These are phyloP conservation scores for Talaromyces funiculosus DNA, from an alignment of 2,329 filamentous ascomycete species.

Conservation along the genomic window DNA sequence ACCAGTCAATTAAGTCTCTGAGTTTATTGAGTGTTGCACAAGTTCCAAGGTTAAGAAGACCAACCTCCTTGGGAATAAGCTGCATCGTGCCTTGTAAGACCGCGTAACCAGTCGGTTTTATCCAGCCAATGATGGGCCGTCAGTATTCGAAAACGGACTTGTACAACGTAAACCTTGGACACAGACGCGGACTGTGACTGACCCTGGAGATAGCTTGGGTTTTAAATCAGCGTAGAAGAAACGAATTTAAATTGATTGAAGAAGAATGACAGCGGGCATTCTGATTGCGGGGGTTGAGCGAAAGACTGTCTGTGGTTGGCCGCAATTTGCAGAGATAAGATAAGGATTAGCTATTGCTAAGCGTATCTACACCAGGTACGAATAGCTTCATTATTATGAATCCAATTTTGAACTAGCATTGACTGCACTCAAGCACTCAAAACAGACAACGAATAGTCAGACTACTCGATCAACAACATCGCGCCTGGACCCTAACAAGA, in stretches of 20 bases:
- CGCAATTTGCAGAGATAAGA: slow-evolving; percentile 1
- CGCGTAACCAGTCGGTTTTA: background rate
- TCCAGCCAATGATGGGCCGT: background rate
- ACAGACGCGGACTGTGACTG: background rate
- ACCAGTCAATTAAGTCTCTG: background rate
- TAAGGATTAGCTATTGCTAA: background rate
- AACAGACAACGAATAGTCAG: background rate
- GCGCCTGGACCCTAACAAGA: background rate
- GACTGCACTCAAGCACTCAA: background rate
- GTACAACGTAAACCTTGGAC: background rate
- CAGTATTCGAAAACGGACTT: background rate
- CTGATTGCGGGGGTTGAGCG: background rate
- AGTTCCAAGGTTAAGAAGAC: slow-evolving; percentile 3
- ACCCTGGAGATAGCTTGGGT: too few relatives aligned
- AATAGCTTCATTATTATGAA: background rate
- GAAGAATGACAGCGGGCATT: background rate
- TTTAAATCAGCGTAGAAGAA: background rate
- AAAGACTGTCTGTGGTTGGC: background rate
- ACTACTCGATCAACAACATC: background rate
- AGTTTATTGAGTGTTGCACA: background rate
- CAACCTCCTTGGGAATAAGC: slow-evolving; percentile 44
- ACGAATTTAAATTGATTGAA: background rate
- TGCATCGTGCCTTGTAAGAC: slow-evolving; percentile 31
- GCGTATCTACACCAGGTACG: background rate
- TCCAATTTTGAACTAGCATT: background rate